Percentiles rank a stretch among this genome's conserved stretches.
phyloP scores from a whole-genome alignment of 177 flowering plant species.

The Vitis hybrid region DNA sequence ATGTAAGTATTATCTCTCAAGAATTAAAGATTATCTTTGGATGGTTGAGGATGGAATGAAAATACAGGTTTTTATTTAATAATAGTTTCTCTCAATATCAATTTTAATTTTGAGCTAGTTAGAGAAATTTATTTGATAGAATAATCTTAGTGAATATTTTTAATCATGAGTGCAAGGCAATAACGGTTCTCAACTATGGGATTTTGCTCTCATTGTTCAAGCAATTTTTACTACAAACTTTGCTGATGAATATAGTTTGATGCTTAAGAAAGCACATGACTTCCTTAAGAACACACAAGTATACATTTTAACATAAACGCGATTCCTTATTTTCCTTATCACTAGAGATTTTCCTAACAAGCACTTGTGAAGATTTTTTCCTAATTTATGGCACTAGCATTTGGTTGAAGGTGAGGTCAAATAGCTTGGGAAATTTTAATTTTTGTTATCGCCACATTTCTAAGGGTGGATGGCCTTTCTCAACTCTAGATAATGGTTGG shows the following conservation, averaged over 20 bases:
- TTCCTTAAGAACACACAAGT: conserved; percentile 36
- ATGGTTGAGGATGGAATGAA: conserved; percentile 40
- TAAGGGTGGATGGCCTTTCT: conserved; percentile 52
- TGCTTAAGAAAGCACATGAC: conserved; percentile 33
- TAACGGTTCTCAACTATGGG: conserved; percentile 44
- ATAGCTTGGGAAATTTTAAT: not conserved
- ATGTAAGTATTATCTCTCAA: conserved; percentile 25
- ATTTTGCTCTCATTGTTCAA: conserved; percentile 33
- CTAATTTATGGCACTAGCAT: too few species aligned
- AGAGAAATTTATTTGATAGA: not conserved
- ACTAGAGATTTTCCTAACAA: not conserved
- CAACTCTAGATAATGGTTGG: conserved; percentile 48
- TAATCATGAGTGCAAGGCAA: conserved; percentile 21
- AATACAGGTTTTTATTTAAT: conserved; percentile 24
- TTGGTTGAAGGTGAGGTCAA: too few species aligned
- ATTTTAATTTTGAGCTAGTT: not conserved
- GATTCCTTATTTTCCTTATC: too few species aligned
- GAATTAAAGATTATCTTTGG: conserved; percentile 42
- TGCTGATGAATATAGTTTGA: conserved; percentile 23
- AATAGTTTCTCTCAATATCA: not conserved
- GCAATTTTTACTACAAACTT: conserved; percentile 32
- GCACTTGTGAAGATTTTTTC: not conserved
- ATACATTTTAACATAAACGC: not conserved
- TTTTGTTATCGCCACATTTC: conserved; percentile 41
- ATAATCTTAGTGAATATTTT: not conserved